These are phyloP conservation scores for Fusarium clavum DNA, from an alignment of 2,329 filamentous ascomycete species.

Conservation along the genomic window DNA sequence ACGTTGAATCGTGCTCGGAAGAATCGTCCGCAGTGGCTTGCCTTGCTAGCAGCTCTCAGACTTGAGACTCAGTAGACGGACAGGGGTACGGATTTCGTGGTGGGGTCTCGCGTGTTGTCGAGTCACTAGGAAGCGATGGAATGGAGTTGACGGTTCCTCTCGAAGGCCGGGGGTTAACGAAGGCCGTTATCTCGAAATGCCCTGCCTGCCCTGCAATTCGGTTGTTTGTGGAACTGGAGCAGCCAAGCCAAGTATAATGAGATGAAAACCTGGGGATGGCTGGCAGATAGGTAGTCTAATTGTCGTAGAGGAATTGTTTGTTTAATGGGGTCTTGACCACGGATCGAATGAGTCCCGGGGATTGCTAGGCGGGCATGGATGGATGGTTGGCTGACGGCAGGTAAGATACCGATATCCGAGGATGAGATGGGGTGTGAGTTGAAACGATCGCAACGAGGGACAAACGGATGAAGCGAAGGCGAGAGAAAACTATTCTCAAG, in stretches of 20 bases:
- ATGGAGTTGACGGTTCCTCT: slow-evolving; percentile 21
- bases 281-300: background rate
- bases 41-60: slow-evolving; percentile 10
- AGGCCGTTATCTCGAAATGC: slow-evolving; percentile 27
- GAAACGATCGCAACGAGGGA: slow-evolving; percentile 34
- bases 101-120: slow-evolving; percentile 28
- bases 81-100: slow-evolving; percentile 24
- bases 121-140: slow-evolving; percentile 24
- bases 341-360: slow-evolving; percentile 21
- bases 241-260: slow-evolving; percentile 18
- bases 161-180: slow-evolving; percentile 13
- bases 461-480: slow-evolving; percentile 25
- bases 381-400: slow-evolving; percentile 4
- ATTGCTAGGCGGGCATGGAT: slow-evolving; percentile 5
- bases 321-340: slow-evolving; percentile 20
- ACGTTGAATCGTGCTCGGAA: slow-evolving; percentile 32
- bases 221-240: slow-evolving; percentile 20
- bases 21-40: slow-evolving; percentile 38
- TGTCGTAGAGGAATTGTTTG: slow-evolving; percentile 23
- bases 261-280: slow-evolving; percentile 25
- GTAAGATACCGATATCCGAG: slow-evolving; percentile 6
- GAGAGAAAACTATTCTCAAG: slow-evolving; percentile 20
- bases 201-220: slow-evolving; percentile 17
- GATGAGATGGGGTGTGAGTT: slow-evolving; percentile 4
- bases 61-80: slow-evolving; percentile 9